Percentiles rank a stretch among this genome's conserved stretches.
Evolutionary conservation across 768 basidiomycete genomes (phyloP).

Genomic region (Collybia mongolica): DNA sequence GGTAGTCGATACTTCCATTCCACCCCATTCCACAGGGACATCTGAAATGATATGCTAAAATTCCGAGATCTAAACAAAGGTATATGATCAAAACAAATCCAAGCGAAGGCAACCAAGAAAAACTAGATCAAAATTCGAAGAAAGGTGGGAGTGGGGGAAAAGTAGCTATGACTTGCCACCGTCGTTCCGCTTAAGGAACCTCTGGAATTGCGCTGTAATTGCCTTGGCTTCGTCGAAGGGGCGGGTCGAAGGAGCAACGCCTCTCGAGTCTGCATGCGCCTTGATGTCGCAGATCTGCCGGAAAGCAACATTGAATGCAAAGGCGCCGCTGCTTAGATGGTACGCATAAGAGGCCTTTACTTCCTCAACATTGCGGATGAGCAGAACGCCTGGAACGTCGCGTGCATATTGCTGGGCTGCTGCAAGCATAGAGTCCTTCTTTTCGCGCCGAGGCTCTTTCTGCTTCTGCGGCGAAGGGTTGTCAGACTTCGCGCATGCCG

Average conservation of each 20-base stretch:
- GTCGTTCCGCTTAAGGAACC: slow-evolving; percentile 17
- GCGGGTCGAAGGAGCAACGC: slow-evolving; percentile 29
- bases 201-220: slow-evolving; percentile 26
- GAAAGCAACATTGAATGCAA: slow-evolving; percentile 59
- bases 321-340: slow-evolving; percentile 16
- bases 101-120: neutral
- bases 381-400: slow-evolving; percentile 22
- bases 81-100: no score
- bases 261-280: slow-evolving; percentile 35
- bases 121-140: neutral
- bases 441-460: slow-evolving; percentile 14
- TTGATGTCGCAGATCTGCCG: slow-evolving; percentile 53
- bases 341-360: slow-evolving; percentile 64
- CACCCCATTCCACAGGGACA: no score
- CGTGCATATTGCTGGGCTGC: slow-evolving; percentile 25
- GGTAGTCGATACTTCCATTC: no score
- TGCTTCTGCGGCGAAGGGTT: slow-evolving; percentile 6
- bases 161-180: neutral
- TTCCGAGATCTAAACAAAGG: no score
- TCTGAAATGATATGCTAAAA: no score
- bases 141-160: neutral
- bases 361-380: slow-evolving; percentile 33
- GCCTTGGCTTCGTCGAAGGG: slow-evolving; percentile 39
- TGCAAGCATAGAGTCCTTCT: slow-evolving; percentile 22
- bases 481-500: slow-evolving; percentile 7